Conservation (phyloP, 176 grass and related monocot species). For the Bromus sterilis region DNA sequence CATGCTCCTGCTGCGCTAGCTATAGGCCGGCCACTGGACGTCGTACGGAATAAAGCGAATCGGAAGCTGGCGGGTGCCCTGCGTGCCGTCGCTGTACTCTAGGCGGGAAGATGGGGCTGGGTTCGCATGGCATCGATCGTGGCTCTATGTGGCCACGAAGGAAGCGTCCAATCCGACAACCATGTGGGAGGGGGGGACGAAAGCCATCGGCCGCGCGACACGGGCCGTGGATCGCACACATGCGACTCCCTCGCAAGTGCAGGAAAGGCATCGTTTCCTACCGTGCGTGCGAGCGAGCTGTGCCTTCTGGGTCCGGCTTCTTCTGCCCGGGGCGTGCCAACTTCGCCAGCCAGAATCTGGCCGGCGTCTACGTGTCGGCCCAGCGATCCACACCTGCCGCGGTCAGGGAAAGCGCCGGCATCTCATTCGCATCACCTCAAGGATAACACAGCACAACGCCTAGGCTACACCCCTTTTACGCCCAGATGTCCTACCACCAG, state of each 20-base stretch:
- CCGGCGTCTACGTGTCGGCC: constrained; percentile 4
- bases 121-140: neutral
- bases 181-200: constrained; percentile 8
- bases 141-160: neutral
- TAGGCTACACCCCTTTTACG: neutral
- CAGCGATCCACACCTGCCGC: constrained; percentile 23
- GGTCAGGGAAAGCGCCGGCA: constrained; percentile 21
- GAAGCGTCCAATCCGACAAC: neutral
- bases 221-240: neutral
- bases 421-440: constrained; percentile 21
- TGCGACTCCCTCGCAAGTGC: neutral
- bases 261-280: constrained; percentile 3
- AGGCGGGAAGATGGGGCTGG: neutral
- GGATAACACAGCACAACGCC: neutral
- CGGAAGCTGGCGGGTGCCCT: neutral
- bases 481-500: neutral
- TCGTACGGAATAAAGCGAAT: neutral
- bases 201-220: constrained; percentile 2
- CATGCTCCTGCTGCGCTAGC: neutral
- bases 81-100: constrained; percentile 5
- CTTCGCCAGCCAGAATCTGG: constrained; percentile 19
- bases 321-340: neutral
- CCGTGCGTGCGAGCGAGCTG: neutral
- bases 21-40: neutral
- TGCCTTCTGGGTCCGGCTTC: neutral